Evolutionary conservation across 352 stramenopile genomes (phyloP).

Genomic region (Hyaloperonospora brassicae): DNA sequence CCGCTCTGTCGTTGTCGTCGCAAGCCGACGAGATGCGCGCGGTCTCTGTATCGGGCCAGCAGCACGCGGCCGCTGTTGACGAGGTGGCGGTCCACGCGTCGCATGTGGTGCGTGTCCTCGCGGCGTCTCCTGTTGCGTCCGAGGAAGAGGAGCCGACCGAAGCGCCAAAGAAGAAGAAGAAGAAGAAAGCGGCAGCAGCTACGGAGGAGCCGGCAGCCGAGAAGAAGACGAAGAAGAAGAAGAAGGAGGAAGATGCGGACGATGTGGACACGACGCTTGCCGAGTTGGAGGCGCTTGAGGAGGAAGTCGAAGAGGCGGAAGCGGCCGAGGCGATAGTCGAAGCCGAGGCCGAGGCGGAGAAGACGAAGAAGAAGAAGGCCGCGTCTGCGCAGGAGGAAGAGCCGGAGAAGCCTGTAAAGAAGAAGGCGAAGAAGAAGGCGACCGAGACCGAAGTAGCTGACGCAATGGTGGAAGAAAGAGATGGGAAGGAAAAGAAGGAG

Average conservation of each 20-base stretch:
- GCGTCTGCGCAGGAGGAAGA: constrained; percentile 12
- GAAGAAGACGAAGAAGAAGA: constrained; percentile 1
- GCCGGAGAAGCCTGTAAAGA: constrained; percentile 6
- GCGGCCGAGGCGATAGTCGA: constrained; percentile 1
- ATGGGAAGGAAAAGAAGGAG: not conserved
- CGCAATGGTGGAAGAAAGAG: no score
- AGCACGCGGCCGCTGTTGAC: constrained; percentile 23
- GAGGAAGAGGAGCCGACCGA: constrained; percentile 11
- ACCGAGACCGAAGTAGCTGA: no score
- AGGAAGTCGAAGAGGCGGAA: constrained; percentile 10
- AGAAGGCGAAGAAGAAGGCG: constrained; percentile 6
- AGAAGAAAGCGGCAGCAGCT: constrained; percentile 17
- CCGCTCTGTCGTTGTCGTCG: constrained; percentile 29
- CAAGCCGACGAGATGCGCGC: constrained; percentile 13
- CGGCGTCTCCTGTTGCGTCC: constrained; percentile 13
- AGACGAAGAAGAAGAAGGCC: constrained; percentile 23
- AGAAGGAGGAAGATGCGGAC: constrained; percentile 9
- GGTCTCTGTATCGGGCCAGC: constrained; percentile 10
- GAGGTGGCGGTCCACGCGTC: constrained; percentile 18
- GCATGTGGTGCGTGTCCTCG: constrained; percentile 29
- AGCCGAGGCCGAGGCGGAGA: constrained; percentile 24
- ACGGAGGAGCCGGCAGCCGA: not conserved
- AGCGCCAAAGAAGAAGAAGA: constrained; percentile 8
- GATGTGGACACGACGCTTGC: constrained; percentile 28
- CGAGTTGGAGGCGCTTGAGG: constrained; percentile 31